Percentiles rank a stretch among this genome's conserved stretches.
These are phyloP conservation scores for Wickerhamiella spandovensis DNA, from an alignment of 805 yeast species.

Conservation along the genomic window DNA sequence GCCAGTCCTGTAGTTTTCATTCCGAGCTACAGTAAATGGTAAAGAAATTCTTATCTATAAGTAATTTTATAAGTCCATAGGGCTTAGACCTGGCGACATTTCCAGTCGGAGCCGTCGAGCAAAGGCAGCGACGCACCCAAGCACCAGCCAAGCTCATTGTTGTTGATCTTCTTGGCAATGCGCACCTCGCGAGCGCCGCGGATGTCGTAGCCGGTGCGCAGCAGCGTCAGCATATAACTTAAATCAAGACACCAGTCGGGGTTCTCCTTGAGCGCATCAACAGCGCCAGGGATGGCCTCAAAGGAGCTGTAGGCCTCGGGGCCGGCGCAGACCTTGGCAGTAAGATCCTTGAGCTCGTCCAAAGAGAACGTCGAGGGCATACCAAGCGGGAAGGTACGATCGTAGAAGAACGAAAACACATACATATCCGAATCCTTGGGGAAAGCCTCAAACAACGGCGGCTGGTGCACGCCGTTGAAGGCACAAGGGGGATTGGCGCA, in stretches of 20 bases:
- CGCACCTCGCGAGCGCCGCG: conserved; percentile 79
- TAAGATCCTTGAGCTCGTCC: conserved; percentile 68
- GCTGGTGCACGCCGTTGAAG: conserved; percentile 95
- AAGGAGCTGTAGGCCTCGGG: conserved; percentile 59
- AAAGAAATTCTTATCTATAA: too few relatives aligned
- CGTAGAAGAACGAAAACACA: conserved; percentile 90
- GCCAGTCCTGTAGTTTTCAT: too few relatives aligned
- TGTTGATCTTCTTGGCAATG: conserved; percentile 80
- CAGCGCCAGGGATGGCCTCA: conserved; percentile 52
- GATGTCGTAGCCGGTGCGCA: conserved; percentile 95
- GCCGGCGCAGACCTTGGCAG: conserved; percentile 78
- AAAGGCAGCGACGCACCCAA: conserved; percentile 93
- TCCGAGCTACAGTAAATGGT: too few relatives aligned
- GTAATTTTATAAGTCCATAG: too few relatives aligned
- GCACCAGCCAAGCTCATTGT: conserved; percentile 97
- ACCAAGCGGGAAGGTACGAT: conserved; percentile 85
- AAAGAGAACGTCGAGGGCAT: conserved; percentile 85
- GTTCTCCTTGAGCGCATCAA: conserved; percentile 53
- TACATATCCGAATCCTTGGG: conserved; percentile 60
- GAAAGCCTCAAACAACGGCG: conserved; percentile 72
- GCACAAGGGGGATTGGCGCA: conserved; percentile 79
- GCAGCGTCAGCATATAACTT: conserved; percentile 74
- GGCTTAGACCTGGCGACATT: not conserved
- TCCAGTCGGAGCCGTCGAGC: conserved; percentile 55
- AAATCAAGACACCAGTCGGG: conserved; percentile 94